A percentile compares a stretch with the other conserved stretches of the same genome.
phyloP scores from a whole-genome alignment of 768 basidiomycete genomes.

The Trametes cingulata region DNA sequence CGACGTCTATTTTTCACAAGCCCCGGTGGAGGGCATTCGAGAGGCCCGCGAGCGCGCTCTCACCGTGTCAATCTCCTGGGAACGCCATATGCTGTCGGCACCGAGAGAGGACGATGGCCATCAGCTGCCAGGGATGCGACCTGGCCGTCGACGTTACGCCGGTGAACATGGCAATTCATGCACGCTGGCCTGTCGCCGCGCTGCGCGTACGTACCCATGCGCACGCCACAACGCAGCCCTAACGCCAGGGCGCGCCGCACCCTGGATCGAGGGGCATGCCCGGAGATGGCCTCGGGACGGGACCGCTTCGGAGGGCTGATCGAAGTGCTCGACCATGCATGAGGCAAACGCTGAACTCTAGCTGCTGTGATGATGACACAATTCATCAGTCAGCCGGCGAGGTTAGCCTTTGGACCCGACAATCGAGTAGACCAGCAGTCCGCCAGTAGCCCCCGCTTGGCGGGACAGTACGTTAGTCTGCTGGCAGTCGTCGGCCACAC shows the following conservation, averaged over 20 bases:
- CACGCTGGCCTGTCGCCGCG: not conserved
- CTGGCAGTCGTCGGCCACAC: not conserved
- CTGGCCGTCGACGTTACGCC: slow-evolving; percentile 2
- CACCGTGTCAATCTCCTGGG: slow-evolving; percentile 13
- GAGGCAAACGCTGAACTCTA: slow-evolving; percentile 3
- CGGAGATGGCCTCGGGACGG: slow-evolving; percentile 7
- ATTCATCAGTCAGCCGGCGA: slow-evolving; percentile 5
- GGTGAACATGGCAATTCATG: slow-evolving; percentile 1
- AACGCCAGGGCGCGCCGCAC: not conserved
- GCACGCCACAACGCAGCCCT: not conserved
- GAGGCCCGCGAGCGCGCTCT: slow-evolving; percentile 8
- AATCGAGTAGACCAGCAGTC: not conserved
- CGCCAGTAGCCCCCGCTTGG: slow-evolving; percentile 1
- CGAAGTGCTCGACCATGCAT: slow-evolving; percentile 6
- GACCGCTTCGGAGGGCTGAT: slow-evolving; percentile 7
- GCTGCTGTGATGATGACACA: slow-evolving; percentile 5
- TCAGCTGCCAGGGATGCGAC: not conserved
- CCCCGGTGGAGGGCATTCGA: slow-evolving; percentile 5
- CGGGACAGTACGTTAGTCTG: not conserved
- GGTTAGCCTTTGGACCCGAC: slow-evolving; percentile 5
- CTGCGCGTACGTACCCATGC: not conserved
- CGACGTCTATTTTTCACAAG: slow-evolving; percentile 16
- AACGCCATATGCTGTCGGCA: slow-evolving; percentile 17
- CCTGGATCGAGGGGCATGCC: slow-evolving; percentile 10
- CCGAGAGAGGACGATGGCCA: slow-evolving; percentile 12